Percentiles rank a stretch among this genome's conserved stretches.
These are phyloP conservation scores for Auriscalpium vulgare DNA, from an alignment of 768 basidiomycete species.

Conservation along the genomic window DNA sequence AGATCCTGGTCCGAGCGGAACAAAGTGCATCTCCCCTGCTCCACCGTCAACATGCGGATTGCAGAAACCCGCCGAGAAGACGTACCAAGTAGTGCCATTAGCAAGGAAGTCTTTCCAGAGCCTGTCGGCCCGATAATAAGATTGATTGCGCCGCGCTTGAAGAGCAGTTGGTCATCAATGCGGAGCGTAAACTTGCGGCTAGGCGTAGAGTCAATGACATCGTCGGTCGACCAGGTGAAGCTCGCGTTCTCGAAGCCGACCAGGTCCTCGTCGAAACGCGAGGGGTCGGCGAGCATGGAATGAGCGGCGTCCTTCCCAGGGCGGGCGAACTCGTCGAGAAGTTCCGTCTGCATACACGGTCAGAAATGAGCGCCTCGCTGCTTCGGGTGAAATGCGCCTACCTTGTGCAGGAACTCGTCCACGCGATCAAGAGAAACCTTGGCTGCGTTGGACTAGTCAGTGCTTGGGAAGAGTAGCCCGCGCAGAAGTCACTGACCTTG, in stretches of 20 bases:
- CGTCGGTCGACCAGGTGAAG: constrained; percentile 45
- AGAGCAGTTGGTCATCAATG: constrained; percentile 44
- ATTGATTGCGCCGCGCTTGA: constrained; percentile 46
- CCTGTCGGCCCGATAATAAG: constrained; percentile 53
- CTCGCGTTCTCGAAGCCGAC: constrained; percentile 48
- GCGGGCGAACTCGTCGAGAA: constrained; percentile 23
- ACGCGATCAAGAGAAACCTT: constrained; percentile 33
- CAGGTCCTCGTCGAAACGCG: constrained; percentile 9
- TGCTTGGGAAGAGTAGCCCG: not conserved
- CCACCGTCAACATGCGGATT: not conserved
- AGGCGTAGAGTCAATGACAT: constrained; percentile 19
- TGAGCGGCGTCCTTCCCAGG: constrained; percentile 3
- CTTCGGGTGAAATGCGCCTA: constrained; percentile 3
- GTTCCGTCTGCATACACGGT: constrained; percentile 19
- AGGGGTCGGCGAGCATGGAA: constrained; percentile 10
- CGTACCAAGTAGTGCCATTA: constrained; percentile 53
- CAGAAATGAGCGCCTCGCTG: no score
- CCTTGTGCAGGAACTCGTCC: constrained; percentile 29
- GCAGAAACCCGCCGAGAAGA: not conserved
- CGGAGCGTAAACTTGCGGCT: constrained; percentile 42
- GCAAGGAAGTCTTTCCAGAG: constrained; percentile 53
- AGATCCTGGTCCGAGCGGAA: constrained; percentile 41
- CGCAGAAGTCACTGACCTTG: not conserved
- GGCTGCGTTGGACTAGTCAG: constrained; percentile 3
- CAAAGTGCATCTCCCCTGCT: constrained; percentile 57